A percentile compares a stretch with the other conserved stretches of the same genome.
phyloP scores from a whole-genome alignment of 345 rosid species.

The Linum lewisii region DNA sequence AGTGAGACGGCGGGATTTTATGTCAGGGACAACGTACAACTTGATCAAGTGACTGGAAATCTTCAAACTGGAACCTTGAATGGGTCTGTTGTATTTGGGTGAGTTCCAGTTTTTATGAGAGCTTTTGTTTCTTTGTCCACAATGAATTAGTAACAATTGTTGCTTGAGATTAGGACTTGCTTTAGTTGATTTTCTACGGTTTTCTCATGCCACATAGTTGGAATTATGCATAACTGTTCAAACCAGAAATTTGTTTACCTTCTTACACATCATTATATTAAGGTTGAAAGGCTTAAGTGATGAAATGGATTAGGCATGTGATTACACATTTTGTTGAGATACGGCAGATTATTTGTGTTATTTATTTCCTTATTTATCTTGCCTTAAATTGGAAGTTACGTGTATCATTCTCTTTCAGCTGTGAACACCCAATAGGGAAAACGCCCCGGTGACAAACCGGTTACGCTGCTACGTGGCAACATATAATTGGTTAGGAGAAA shows the following conservation, averaged over 20 bases:
- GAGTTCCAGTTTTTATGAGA: slow-evolving; percentile 13
- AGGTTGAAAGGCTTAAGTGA: neutral
- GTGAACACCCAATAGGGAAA: too few relatives aligned
- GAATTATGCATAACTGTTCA: neutral
- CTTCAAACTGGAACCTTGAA: slow-evolving; percentile 33
- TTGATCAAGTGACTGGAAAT: slow-evolving; percentile 49
- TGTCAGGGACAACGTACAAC: slow-evolving; percentile 43
- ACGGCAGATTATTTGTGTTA: too few relatives aligned
- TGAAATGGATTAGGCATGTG: neutral
- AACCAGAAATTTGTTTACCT: neutral
- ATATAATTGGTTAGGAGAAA: too few relatives aligned
- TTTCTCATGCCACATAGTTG: neutral
- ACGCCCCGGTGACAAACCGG: too few relatives aligned
- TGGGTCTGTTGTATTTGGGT: slow-evolving; percentile 64
- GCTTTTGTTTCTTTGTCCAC: neutral
- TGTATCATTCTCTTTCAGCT: too few relatives aligned
- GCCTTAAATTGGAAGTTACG: too few relatives aligned
- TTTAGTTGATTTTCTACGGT: neutral
- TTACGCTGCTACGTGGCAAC: too few relatives aligned
- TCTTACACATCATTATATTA: neutral
- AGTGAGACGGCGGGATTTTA: slow-evolving; percentile 63
- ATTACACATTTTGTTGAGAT: too few relatives aligned
- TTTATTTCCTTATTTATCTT: too few relatives aligned
- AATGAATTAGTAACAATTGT: neutral
- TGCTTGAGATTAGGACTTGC: neutral